These are phyloP conservation scores for Hamiltosporidium magnivora DNA, from an alignment of 371 early-diverging fungal genomes.

Conservation along the genomic window DNA sequence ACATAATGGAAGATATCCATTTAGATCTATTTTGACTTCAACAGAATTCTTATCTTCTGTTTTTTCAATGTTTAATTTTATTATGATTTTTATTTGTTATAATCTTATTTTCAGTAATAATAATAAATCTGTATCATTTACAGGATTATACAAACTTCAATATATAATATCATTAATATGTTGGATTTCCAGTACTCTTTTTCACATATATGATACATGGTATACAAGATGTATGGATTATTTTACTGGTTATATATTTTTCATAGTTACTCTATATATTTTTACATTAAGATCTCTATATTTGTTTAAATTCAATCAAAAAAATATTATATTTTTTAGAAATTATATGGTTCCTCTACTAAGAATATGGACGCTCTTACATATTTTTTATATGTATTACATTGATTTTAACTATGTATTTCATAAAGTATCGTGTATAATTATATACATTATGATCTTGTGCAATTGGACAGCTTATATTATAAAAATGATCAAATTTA, in stretches of 20 bases:
- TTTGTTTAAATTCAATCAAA: constrained; percentile 3
- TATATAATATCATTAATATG: constrained; percentile 1
- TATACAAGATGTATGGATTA: constrained; percentile 40
- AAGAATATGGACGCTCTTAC: constrained; percentile 13
- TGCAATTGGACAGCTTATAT: constrained; percentile 10
- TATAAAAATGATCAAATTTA: constrained; percentile 1
- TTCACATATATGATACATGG: constrained; percentile 41
- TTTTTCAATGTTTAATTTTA: constrained; percentile 25
- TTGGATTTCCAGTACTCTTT: constrained; percentile 32
- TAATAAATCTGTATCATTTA: constrained; percentile 1
- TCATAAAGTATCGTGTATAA: constrained; percentile 28
- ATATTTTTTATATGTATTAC: constrained; percentile 33
- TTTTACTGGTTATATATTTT: constrained; percentile 30
- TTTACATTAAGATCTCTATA: constrained; percentile 15
- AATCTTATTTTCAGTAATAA: neutral
- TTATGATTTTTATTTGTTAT: neutral
- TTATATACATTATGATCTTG: constrained; percentile 14
- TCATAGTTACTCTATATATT: constrained; percentile 21
- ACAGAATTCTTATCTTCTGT: constrained; percentile 37
- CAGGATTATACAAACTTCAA: constrained; percentile 19
- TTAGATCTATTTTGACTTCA: constrained; percentile 30
- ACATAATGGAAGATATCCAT: constrained; percentile 41
- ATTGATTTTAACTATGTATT: constrained; percentile 40
- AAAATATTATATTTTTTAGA: neutral
- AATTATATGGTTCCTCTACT: neutral